Evolutionary conservation across 140 eudicot genomes (phyloP).

Genomic region (Erigeron philadelphicus): DNA sequence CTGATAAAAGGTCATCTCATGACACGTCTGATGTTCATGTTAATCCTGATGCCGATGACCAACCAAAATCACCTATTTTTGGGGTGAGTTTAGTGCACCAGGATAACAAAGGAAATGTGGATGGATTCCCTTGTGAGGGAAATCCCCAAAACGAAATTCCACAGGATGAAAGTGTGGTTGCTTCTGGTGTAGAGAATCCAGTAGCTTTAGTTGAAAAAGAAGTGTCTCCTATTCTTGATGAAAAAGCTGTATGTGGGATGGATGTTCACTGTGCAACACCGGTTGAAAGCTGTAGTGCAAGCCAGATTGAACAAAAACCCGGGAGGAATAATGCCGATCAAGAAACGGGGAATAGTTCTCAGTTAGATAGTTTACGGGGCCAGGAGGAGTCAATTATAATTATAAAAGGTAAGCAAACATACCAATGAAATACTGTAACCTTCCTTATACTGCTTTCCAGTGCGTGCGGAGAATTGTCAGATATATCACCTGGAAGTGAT

Average conservation of each 20-base stretch:
- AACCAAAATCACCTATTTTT: conserved; percentile 33
- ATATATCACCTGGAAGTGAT: too few relatives aligned
- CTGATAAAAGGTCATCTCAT: conserved; percentile 21
- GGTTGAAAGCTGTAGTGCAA: conserved; percentile 21
- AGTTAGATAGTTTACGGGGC: conserved; percentile 24
- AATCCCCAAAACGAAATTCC: conserved; percentile 20
- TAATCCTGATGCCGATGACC: conserved; percentile 29
- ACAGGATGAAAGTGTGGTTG: conserved; percentile 26
- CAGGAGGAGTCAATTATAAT: conserved; percentile 24
- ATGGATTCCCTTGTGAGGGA: conserved; percentile 28
- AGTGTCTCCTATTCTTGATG: conserved; percentile 24
- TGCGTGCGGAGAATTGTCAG: too few relatives aligned
- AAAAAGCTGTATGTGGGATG: conserved; percentile 18
- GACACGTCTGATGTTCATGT: conserved; percentile 16
- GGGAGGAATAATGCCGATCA: conserved; percentile 10
- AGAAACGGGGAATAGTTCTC: conserved; percentile 28
- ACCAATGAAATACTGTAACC: too few relatives aligned
- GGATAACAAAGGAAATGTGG: conserved; percentile 31
- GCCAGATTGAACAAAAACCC: conserved; percentile 24
- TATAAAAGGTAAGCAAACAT: background rate
- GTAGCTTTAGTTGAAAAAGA: conserved; percentile 30
- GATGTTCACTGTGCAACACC: conserved; percentile 20
- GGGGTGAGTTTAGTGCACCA: conserved; percentile 31
- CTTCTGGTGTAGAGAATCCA: conserved; percentile 26
- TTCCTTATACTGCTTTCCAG: too few relatives aligned